phyloP scores from a whole-genome alignment of 331 rosid species.

The Spiraea crenata region DNA sequence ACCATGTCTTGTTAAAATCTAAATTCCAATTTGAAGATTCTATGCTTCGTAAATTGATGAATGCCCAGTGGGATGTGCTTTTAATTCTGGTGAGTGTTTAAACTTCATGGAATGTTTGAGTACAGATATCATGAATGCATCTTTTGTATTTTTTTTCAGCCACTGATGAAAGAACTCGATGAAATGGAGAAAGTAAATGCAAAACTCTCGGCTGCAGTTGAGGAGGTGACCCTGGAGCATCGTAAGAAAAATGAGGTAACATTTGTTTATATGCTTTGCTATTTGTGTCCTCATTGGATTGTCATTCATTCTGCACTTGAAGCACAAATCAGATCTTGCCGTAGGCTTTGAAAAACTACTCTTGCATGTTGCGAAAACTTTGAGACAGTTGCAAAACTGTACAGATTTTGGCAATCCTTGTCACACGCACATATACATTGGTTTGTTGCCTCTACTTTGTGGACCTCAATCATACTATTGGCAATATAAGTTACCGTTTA shows the following conservation, averaged over 20 bases:
- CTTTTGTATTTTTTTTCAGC: constrained; percentile 34
- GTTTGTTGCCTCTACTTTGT: constrained; percentile 8
- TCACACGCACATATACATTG: background rate
- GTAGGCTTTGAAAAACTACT: too few relatives aligned
- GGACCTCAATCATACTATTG: constrained; percentile 6
- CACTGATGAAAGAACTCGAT: constrained; percentile 96
- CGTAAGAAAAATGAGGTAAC: constrained; percentile 89
- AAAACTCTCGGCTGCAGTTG: constrained; percentile 86
- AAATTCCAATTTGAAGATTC: background rate
- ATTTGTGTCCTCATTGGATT: background rate
- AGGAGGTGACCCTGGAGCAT: constrained; percentile 95
- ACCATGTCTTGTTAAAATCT: background rate
- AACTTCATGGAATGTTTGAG: background rate
- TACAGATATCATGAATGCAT: background rate
- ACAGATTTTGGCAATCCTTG: background rate
- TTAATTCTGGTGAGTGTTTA: background rate
- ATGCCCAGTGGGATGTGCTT: background rate
- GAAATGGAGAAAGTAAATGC: constrained; percentile 95
- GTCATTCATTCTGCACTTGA: background rate
- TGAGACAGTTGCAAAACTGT: background rate
- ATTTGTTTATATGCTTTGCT: background rate
- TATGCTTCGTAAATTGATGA: background rate
- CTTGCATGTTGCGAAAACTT: background rate
- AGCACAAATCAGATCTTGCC: background rate
- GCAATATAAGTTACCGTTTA: constrained; percentile 5